Base-by-base conservation (phyloP, 1,284 basidiomycete genomes). In the Ustilago cynodontis region DNA sequence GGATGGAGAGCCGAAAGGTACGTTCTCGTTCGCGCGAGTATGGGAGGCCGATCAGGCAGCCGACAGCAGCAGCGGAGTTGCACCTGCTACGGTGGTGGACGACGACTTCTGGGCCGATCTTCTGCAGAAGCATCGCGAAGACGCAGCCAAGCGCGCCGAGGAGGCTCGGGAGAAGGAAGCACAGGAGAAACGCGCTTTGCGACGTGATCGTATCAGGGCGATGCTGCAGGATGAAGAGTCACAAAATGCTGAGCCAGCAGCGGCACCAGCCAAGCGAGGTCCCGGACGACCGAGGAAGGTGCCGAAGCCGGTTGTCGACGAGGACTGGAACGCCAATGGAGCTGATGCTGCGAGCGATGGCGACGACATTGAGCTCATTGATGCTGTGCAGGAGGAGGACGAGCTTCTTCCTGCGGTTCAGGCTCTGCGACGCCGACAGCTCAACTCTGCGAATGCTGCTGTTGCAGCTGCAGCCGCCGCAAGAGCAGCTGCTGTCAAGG, bases 11-110 rank as follows among this genome's bases (percentile, higher is more conserved):
- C 49, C 41, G 18, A 62, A 71, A 14, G 62, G 67, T 29, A 66
- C 49, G 0, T 86, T 87, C 59, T 78, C 85, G 2, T 85, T 82
- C 22, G 86, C 86, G 2, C 74, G 82, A 55, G 79, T 87, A 8
- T 87, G 86, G 86, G 80, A 82, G 37, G 65, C 77, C 26, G 73
- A 78, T 18, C 65, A 77, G 29, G 22, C 57, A 47, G 58, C 71
- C 10, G 54, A 45, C 8, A 57, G 49, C 8, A 62, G 66, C 1
- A 28, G 52, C 1, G 71, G 57, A 13, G 57, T 76, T 39, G 83
- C 82, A 73, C 76, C 66, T 26, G 67, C 79, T 10, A 67, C 85
- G 18, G 72, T 83, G 13, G 75, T 75, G n/a, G 78, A 81, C 24
- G 64, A 77, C 24, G 75, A 78, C 54, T 78, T 80, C 57, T 86